Conservation (phyloP, 2,329 filamentous ascomycete genomes). For the Ophiocordyceps sinensis region DNA sequence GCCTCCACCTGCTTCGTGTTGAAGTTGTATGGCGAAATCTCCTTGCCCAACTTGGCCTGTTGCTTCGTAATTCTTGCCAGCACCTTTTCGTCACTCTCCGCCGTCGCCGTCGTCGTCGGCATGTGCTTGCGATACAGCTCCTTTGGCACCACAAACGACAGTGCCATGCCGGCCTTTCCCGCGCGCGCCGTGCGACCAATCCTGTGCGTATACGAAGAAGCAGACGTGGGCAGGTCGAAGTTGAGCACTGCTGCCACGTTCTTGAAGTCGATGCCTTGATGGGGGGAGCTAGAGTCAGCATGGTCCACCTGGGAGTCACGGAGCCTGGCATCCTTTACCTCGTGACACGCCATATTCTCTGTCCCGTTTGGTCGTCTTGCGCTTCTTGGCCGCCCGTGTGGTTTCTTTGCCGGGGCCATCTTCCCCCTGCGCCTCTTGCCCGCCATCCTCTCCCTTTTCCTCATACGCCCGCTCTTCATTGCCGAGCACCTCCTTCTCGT, state of each 20-base stretch:
- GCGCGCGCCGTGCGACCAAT: slow-evolving; percentile 89
- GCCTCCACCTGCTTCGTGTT: slow-evolving; percentile 89
- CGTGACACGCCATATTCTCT: slow-evolving; percentile 91
- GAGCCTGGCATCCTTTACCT: slow-evolving; percentile 30
- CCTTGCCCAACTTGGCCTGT: slow-evolving; percentile 64
- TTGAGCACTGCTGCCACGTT: slow-evolving; percentile 92
- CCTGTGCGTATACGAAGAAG: slow-evolving; percentile 91
- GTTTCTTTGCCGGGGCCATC: slow-evolving; percentile 10
- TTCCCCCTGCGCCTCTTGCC: slow-evolving; percentile 22
- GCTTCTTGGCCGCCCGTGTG: slow-evolving; percentile 14
- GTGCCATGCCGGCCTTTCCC: slow-evolving; percentile 80
- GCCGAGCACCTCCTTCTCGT: slow-evolving; percentile 75
- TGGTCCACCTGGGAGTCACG: not conserved
- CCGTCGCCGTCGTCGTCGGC: slow-evolving; percentile 60
- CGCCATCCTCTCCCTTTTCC: slow-evolving; percentile 27
- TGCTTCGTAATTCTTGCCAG: slow-evolving; percentile 66
- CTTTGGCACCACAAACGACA: slow-evolving; percentile 85
- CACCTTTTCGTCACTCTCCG: slow-evolving; percentile 74
- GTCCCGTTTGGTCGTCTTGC: slow-evolving; percentile 46
- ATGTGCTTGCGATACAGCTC: slow-evolving; percentile 80
- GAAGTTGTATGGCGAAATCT: slow-evolving; percentile 82
- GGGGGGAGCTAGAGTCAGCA: not conserved
- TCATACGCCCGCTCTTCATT: slow-evolving; percentile 34
- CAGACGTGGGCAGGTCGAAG: slow-evolving; percentile 80
- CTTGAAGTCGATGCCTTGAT: slow-evolving; percentile 65